Conservation (phyloP, 805 yeast species). For the Kazachstania africana region DNA sequence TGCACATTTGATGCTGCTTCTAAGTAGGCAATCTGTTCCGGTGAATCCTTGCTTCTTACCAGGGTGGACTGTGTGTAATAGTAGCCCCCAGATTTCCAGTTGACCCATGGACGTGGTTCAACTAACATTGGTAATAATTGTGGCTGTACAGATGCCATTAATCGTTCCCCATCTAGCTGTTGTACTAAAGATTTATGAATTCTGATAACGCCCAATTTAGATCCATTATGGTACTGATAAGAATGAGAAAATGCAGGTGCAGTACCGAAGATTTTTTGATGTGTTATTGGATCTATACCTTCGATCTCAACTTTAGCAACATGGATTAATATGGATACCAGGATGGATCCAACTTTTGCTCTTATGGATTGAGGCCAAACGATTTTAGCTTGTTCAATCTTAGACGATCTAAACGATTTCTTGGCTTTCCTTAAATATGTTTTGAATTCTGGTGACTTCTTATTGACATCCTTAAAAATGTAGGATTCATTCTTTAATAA, state of each 20-base stretch:
- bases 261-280: slow-evolving; percentile 48
- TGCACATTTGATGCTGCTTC: slow-evolving; percentile 70
- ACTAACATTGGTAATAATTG: slow-evolving; percentile 88
- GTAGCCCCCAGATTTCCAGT: slow-evolving; percentile 79
- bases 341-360: slow-evolving; percentile 72
- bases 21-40: slow-evolving; percentile 82
- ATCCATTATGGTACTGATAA: slow-evolving; percentile 71
- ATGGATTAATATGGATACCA: slow-evolving; percentile 63
- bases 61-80: slow-evolving; percentile 49
- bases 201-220: slow-evolving; percentile 68
- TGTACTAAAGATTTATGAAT: slow-evolving; percentile 59
- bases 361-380: slow-evolving; percentile 46
- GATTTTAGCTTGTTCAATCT: slow-evolving; percentile 28
- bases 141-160: slow-evolving; percentile 62
- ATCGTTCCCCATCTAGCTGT: slow-evolving; percentile 53
- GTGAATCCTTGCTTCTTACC: slow-evolving; percentile 70
- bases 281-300: slow-evolving; percentile 74
- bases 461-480: slow-evolving; percentile 41
- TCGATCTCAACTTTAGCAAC: slow-evolving; percentile 73
- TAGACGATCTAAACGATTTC: slow-evolving; percentile 27
- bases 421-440: slow-evolving; percentile 30
- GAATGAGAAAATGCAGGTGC: slow-evolving; percentile 90
- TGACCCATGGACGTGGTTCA: slow-evolving; percentile 80
- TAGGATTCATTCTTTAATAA: slow-evolving; percentile 46
- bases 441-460: slow-evolving; percentile 33